phyloP scores from a whole-genome alignment of 257 asterid species.

The Eustoma russellianum region DNA sequence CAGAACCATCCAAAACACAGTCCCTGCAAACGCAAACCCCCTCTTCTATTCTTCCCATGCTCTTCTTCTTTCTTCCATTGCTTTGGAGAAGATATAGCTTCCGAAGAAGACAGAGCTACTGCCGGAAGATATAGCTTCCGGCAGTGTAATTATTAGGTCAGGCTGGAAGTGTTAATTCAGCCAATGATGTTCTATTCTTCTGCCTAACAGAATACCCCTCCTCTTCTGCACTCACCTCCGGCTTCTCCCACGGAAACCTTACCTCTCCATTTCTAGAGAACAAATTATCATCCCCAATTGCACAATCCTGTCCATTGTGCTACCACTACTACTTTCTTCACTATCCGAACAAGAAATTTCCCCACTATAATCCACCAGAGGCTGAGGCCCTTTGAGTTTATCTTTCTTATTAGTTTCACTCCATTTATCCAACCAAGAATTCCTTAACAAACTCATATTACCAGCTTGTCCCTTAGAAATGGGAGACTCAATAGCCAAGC shows the following conservation, averaged over 20 bases:
- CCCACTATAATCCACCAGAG: conserved; percentile 44
- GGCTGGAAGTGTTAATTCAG: conserved; percentile 81
- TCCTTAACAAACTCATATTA: conserved; percentile 20
- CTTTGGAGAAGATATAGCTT: too few species aligned
- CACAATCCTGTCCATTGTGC: conserved; percentile 90
- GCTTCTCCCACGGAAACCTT: conserved; percentile 85
- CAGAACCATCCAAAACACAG: too few species aligned
- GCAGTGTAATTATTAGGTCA: too few species aligned
- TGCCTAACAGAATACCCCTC: conserved; percentile 43
- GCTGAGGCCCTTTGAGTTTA: conserved; percentile 34
- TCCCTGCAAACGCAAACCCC: too few species aligned
- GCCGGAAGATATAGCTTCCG: too few species aligned
- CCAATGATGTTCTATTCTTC: conserved; percentile 48
- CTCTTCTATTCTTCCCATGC: too few species aligned
- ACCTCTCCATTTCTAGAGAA: conserved; percentile 31
- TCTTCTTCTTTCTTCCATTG: too few species aligned
- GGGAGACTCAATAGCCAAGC: conserved; percentile 11
- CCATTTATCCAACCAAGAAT: conserved; percentile 82
- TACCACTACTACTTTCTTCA: conserved; percentile 63
- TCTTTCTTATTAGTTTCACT: conserved; percentile 23
- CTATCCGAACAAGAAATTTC: conserved; percentile 58
- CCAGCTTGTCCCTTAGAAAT: conserved; percentile 13
- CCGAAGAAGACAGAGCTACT: too few species aligned
- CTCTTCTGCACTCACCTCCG: conserved; percentile 17
- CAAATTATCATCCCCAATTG: conserved; percentile 49